Base-by-base conservation (phyloP, 305 asterid species). In the Fraxinus sp. region DNA sequence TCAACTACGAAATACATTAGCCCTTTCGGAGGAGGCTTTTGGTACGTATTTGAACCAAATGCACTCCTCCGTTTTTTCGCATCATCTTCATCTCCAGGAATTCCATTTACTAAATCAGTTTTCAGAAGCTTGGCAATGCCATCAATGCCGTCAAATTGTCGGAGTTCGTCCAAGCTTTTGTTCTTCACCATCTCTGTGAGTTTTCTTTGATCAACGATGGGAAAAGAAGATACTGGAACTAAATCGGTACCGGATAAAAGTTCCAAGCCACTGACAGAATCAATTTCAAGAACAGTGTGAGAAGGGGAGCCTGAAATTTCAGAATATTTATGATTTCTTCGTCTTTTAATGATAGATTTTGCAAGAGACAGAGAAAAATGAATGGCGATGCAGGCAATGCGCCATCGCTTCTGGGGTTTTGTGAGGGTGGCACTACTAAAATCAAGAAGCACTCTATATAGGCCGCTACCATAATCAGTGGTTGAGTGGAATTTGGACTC, bases 1-100 rank as follows among this genome's bases (percentile, higher is more conserved):
- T 90, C 92, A 7, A 90, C 71, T 33, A 90, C 81, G 32, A 86
- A 89, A 78, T 82, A 62, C 49, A 87, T 16, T 16, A 89, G 78
- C 43, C 92, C 91, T 46, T 85, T 87, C 1, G 88, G 88, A 7
- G 87, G 83, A 2, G 88, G 89, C 85, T 82, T 90, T 4, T 22
- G 75, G 39, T 86, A 90, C 0, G 91, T 92, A 71, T 92, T 92
- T 11, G 91, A 79, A 28, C 95, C 95, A 14, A 88, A 92, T 22
- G 32, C 39, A 9, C 1, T 1, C 2, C 80, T 85, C 2, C 91
- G 84, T 16, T 33, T 59, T 26, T 1, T 79, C 79, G 86, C 16
- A 2, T 85, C 90, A 28, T 81, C 85, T 9, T 87, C 92, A 4
- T 89, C 85, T 68, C 87, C 90, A 0, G 11, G 7, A 49, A 90